These are phyloP conservation scores for Euphrasia arctica DNA, from an alignment of 305 asterid genomes.

Conservation along the genomic window DNA sequence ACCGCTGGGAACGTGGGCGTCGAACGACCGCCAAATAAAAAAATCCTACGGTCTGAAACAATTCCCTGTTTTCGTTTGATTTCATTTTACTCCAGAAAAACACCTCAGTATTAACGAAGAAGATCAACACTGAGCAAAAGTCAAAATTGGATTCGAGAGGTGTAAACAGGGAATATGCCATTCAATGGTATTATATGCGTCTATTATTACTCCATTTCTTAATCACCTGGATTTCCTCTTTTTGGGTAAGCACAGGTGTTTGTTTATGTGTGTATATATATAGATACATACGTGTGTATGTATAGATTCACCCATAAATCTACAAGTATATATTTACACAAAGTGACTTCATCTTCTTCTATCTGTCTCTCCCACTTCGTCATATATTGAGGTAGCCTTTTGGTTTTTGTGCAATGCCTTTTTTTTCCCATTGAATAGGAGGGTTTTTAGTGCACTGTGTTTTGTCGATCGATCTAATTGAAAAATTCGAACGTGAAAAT, in stretches of 20 bases:
- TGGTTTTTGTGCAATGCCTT: conserved; percentile 2
- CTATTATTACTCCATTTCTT: too few relatives aligned
- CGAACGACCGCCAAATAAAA: too few relatives aligned
- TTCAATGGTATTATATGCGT: too few relatives aligned
- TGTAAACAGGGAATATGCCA: too few relatives aligned
- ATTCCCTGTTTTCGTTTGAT: too few relatives aligned
- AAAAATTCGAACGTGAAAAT: conserved; percentile 15
- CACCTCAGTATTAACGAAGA: too few relatives aligned
- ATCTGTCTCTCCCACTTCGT: conserved; percentile 6
- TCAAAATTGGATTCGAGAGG: too few relatives aligned
- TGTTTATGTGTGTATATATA: conserved; percentile 4
- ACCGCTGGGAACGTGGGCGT: too few relatives aligned
- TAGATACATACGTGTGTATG: background rate
- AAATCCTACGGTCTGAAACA: too few relatives aligned
- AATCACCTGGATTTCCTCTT: background rate
- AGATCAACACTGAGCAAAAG: too few relatives aligned
- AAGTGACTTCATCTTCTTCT: conserved; percentile 13
- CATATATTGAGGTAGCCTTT: conserved; percentile 26
- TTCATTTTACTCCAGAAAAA: too few relatives aligned
- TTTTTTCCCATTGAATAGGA: background rate
- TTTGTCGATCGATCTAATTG: conserved; percentile 10
- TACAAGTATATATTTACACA: conserved; percentile 9
- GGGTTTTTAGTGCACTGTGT: conserved; percentile 12
- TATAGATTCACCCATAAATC: too few relatives aligned
- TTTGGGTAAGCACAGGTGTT: background rate